These are phyloP conservation scores for Aspergillus carlsbadensis DNA, from an alignment of 495 filamentous ascomycete species.

Conservation along the genomic window DNA sequence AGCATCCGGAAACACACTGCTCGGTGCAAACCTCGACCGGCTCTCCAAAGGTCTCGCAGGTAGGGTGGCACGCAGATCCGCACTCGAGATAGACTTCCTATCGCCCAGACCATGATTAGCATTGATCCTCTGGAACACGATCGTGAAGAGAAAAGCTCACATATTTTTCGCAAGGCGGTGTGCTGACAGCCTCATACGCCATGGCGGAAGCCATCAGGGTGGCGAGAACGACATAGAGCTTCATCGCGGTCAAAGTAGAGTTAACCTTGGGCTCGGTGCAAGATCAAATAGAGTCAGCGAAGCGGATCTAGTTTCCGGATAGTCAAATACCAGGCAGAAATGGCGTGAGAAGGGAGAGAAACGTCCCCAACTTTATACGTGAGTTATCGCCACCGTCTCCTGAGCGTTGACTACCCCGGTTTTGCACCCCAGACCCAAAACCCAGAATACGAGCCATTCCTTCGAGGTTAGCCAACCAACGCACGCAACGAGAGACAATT, in stretches of 20 bases:
- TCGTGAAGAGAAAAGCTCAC: neutral
- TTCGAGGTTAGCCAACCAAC: too few species aligned
- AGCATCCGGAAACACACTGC: conserved; percentile 11
- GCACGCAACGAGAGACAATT: too few species aligned
- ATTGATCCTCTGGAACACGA: neutral
- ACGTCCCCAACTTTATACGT: too few species aligned
- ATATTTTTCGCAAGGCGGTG: neutral
- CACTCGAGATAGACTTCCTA: conserved; percentile 6
- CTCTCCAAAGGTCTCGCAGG: conserved; percentile 8
- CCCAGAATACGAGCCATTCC: too few species aligned
- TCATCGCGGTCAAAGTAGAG: neutral
- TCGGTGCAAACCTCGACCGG: neutral
- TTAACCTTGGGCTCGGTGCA: too few species aligned
- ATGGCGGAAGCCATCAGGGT: neutral
- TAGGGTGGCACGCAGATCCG: conserved; percentile 11
- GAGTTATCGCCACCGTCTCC: conserved; percentile 12
- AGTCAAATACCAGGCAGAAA: too few species aligned
- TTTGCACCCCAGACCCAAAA: too few species aligned
- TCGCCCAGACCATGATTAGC: neutral
- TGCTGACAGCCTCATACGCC: conserved; percentile 3
- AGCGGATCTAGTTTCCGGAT: neutral
- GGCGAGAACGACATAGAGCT: neutral
- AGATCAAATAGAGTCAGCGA: neutral
- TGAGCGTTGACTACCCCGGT: conserved; percentile 27
- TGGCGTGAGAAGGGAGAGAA: too few species aligned